Base-by-base conservation (phyloP, 371 early-diverging fungal genomes). In the Rhizopus microsporus region DNA sequence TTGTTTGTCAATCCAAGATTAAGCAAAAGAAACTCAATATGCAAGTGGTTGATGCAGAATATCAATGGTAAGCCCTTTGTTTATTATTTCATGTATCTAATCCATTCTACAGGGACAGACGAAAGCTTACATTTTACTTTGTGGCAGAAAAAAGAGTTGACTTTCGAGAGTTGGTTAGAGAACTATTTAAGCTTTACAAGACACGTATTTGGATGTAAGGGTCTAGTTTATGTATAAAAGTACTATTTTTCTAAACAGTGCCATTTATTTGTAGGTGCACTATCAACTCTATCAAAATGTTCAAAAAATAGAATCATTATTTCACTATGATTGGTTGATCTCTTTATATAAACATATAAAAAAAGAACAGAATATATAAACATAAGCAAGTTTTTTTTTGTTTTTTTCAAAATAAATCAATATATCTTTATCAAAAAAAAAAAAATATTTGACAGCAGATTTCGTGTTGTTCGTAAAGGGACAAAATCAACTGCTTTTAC, bases 131-230 rank as follows among this genome's bases (percentile, higher is more conserved):
- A 1, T 96, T 96, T 63, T 95, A 93, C 72, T 97, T 95, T 75
- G 85, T 91, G 1, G 93, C 95, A n/a, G 96, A 95, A 43, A 87
- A 89, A 53, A 86, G 99, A 44, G 93, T 99, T 51, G 99, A 99
- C 75, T 99, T 99, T 74, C 87, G 99, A 51, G 99, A 99, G 65
- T 84, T 99, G 34, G 99, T 99, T 54, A 88, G 96, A 39, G 99
- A 99, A 50, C 81, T 99, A 47, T 99, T 99, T 81, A 98, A 97
- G 75, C 88, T 94, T 39, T 99, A 97, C 82, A 99, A 99, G 80
- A 98, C 97, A 6, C 89, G 99, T 49, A 99, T 99, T 63, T 99
- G 99, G 99, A 96, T 98, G 96, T 84, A 81, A 62, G 85, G 80
- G 7, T 53, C 7, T 46, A 2, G 8, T 2, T 46, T 29, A 29